Evolutionary conservation across 495 filamentous ascomycete species (phyloP).

Genomic region (Penicillium chermesinum): DNA sequence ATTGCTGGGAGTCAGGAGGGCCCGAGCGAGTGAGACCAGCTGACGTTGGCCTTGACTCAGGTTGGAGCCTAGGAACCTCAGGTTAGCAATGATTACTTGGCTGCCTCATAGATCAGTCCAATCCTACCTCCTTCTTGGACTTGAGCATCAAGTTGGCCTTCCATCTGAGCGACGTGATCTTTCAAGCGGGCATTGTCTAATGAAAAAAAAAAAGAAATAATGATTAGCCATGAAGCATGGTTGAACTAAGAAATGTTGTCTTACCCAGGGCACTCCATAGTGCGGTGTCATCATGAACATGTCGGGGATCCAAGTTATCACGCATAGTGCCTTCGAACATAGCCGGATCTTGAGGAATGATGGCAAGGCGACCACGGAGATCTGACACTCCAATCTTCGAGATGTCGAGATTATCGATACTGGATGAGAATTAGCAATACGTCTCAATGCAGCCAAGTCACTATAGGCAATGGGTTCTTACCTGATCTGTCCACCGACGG

Average conservation of each 20-base stretch:
- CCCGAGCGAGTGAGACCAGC: slow-evolving; percentile 86
- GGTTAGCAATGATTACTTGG: not conserved
- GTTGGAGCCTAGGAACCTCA: slow-evolving; percentile 48
- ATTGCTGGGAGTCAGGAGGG: slow-evolving; percentile 90
- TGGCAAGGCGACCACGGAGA: slow-evolving; percentile 83
- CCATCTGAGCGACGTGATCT: slow-evolving; percentile 84
- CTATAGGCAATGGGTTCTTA: slow-evolving; percentile 15
- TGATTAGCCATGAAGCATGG: too few relatives aligned
- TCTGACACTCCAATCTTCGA: slow-evolving; percentile 87
- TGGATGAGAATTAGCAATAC: slow-evolving; percentile 19
- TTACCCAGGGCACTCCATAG: slow-evolving; percentile 93
- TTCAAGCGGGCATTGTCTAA: slow-evolving; percentile 89
- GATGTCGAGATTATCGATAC: slow-evolving; percentile 84
- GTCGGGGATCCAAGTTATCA: slow-evolving; percentile 92
- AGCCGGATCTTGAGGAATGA: slow-evolving; percentile 97
- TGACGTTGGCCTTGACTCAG: slow-evolving; percentile 69
- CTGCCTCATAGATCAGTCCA: not conserved
- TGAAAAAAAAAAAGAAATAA: not conserved
- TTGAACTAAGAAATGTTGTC: slow-evolving; percentile 26
- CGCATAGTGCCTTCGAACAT: slow-evolving; percentile 94
- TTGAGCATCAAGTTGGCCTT: slow-evolving; percentile 80
- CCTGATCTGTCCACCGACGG: slow-evolving; percentile 69
- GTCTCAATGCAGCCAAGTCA: not conserved
- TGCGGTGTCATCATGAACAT: slow-evolving; percentile 95
- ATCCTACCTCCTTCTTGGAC: slow-evolving; percentile 89